Base-by-base conservation (phyloP, 495 filamentous ascomycete genomes). In the Penicillium fimorum region DNA sequence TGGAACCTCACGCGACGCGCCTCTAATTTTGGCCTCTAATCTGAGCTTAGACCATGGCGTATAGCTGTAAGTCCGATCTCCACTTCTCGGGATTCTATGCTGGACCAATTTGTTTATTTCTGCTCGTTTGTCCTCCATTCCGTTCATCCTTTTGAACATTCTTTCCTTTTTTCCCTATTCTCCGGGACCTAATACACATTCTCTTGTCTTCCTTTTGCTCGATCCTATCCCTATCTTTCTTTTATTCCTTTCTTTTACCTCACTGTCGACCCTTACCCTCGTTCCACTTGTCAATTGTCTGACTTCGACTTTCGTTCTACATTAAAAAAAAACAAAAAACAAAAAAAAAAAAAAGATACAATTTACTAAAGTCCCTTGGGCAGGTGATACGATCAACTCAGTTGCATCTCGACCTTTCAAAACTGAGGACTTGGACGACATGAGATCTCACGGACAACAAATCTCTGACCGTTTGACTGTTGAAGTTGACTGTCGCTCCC, bases 51-150 rank as follows among this genome's bases (percentile, higher is more conserved):
- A 54, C 43, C 65, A 76, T 76, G 72, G 64, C 68, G 60, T 70
- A 70, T 69, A 60, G 55, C 58, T 69, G 74, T 76, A 70, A 75
- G 74, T 76, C 47, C 58, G 62, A 70, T 65, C 61, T 58, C 50
- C 49, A 47, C 51, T 55, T 67, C 56, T 63, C 61, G 62, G 44
- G 58, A 62, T 66, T 74, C 58, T 68, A 74, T 70, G 65, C 56
- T 62, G 58, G 58, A 53, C 60, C 56, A 33, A 71, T 71, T 73
- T 76, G 73, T 75, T 76, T 76, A 76, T 76, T 76, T 76, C 66
- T 62, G 56, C 43, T 50, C 59, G 58, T 61, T 62, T 57, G 61
- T 64, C 64, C 64, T 66, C 63, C 48, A 47, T 55, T 50, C 51
- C 58, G 65, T 66, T 65, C 61, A 61, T 58, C 62, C 51, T 55